Conservation (phyloP, 1,284 basidiomycete species). For the Trametes hirsuta region DNA sequence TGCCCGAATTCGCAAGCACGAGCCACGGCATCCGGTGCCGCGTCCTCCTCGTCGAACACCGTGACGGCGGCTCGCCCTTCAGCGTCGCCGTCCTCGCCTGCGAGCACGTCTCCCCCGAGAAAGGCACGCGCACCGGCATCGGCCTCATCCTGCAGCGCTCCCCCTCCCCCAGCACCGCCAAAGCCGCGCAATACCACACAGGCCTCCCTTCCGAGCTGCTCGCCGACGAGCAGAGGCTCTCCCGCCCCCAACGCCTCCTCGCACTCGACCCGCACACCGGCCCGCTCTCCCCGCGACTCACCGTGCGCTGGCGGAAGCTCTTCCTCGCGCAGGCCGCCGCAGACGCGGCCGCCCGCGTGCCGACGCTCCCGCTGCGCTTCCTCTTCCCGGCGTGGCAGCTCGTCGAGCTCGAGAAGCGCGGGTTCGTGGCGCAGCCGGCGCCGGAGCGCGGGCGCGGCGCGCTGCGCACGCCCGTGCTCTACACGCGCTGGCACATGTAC, state of each 20-base stretch:
- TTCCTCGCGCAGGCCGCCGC: background rate
- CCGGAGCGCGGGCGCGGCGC: background rate
- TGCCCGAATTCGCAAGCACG: background rate
- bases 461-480: constrained; percentile 2
- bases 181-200: background rate
- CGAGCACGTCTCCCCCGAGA: background rate
- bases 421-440: background rate
- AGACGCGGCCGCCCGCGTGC: background rate
- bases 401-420: constrained; percentile 1
- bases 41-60: background rate
- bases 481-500: constrained; percentile 1
- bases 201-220: background rate
- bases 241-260: background rate
- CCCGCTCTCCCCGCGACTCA: background rate
- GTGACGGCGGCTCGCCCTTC: background rate
- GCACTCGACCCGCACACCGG: background rate
- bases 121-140: background rate
- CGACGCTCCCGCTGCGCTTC: background rate
- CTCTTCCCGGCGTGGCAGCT: constrained; percentile 6
- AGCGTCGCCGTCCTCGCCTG: constrained; percentile 1
- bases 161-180: background rate
- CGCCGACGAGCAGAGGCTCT: background rate
- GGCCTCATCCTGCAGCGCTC: background rate
- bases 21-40: constrained; percentile 3
- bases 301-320: constrained; percentile 1